These are phyloP conservation scores for Amanita fuliginea DNA, from an alignment of 768 basidiomycete genomes.

Conservation along the genomic window DNA sequence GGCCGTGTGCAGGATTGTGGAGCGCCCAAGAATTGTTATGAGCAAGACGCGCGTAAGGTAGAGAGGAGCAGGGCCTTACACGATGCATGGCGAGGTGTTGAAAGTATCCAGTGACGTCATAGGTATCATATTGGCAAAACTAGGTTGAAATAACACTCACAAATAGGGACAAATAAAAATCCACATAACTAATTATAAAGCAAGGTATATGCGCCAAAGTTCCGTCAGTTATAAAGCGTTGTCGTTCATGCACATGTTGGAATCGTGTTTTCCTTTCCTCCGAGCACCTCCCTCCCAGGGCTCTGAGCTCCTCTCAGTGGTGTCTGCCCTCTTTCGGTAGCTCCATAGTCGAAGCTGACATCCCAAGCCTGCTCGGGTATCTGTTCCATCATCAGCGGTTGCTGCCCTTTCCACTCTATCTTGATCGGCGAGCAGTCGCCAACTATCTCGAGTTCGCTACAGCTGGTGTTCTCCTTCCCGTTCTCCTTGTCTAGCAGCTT, in stretches of 20 bases:
- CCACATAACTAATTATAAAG: neutral
- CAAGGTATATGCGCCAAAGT: neutral
- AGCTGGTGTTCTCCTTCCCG: conserved; percentile 1
- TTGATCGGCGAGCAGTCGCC: neutral
- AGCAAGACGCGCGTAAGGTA: neutral
- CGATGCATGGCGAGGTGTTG: neutral
- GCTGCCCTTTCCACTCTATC: conserved; percentile 6
- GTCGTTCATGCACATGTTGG: conserved; percentile 6
- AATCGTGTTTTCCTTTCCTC: conserved; percentile 41
- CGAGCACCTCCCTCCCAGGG: conserved; percentile 27
- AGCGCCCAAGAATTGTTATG: neutral
- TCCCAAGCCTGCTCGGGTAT: conserved; percentile 8
- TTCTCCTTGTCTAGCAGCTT: neutral
- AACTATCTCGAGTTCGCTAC: neutral
- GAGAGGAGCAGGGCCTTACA: neutral
- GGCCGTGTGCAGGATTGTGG: neutral
- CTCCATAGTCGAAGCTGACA: conserved; percentile 17
- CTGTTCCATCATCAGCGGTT: conserved; percentile 9
- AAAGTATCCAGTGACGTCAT: neutral
- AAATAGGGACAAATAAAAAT: neutral
- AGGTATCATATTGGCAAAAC: too few species aligned
- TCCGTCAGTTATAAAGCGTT: neutral
- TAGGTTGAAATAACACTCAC: neutral
- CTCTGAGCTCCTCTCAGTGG: conserved; percentile 11
- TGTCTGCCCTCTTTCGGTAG: conserved; percentile 10